phyloP scores from a whole-genome alignment of 306 rosid genomes.

The Malus orientalis region DNA sequence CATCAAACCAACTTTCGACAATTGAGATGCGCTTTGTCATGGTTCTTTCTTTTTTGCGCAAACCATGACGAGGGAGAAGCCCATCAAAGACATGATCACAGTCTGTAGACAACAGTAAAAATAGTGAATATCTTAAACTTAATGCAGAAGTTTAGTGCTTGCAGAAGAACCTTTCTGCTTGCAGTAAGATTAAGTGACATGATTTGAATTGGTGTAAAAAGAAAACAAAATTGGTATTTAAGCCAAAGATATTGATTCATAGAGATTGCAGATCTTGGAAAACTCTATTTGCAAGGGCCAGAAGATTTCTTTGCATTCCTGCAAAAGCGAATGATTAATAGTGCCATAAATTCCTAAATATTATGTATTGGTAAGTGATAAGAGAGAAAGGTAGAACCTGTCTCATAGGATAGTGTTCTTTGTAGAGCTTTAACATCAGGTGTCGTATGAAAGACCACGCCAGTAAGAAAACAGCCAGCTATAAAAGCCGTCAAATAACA shows the following conservation, averaged over 20 bases:
- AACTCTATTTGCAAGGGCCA: slow-evolving; percentile 83
- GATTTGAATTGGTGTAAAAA: not conserved
- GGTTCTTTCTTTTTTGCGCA: slow-evolving; percentile 55
- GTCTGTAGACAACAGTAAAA: slow-evolving; percentile 49
- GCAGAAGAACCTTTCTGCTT: too few species aligned
- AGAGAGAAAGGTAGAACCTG: slow-evolving; percentile 44
- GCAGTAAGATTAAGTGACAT: not conserved
- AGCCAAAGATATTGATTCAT: slow-evolving; percentile 38
- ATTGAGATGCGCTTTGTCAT: not conserved
- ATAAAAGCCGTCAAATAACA: slow-evolving; percentile 67
- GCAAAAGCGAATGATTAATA: slow-evolving; percentile 11
- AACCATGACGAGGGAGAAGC: slow-evolving; percentile 92
- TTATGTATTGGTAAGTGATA: not conserved
- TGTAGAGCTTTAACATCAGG: slow-evolving; percentile 64
- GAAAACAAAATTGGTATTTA: not conserved
- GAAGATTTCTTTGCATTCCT: slow-evolving; percentile 99
- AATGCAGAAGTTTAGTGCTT: too few species aligned
- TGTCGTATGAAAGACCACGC: slow-evolving; percentile 45
- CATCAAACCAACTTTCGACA: not conserved
- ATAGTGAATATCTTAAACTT: not conserved
- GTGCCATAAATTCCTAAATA: slow-evolving; percentile 1
- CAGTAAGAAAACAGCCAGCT: slow-evolving; percentile 64
- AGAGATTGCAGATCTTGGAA: slow-evolving; percentile 83
- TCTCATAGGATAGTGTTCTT: slow-evolving; percentile 82
- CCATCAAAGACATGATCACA: slow-evolving; percentile 71